phyloP scores from a whole-genome alignment of 345 rosid species.

The Mercurialis annua region DNA sequence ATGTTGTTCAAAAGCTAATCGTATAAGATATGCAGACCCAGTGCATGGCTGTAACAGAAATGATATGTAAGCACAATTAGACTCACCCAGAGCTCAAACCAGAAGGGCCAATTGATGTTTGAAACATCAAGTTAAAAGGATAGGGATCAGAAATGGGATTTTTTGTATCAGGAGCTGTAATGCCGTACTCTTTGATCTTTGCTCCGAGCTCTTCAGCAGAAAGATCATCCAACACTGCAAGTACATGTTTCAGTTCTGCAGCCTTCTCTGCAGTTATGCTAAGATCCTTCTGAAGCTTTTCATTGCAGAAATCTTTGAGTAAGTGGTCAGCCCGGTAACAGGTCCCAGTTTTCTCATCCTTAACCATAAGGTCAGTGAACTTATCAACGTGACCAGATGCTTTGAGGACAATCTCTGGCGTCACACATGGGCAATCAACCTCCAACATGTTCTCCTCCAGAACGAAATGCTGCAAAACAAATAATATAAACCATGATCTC shows the following conservation, averaged over 20 bases:
- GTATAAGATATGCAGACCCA: neutral
- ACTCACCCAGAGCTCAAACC: constrained; percentile 77
- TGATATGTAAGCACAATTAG: neutral
- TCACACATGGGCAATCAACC: constrained; percentile 93
- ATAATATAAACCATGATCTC: neutral
- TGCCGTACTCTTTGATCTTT: constrained; percentile 76
- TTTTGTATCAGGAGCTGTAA: constrained; percentile 76
- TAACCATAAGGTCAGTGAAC: constrained; percentile 96
- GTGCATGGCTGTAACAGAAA: neutral
- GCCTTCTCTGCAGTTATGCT: constrained; percentile 61
- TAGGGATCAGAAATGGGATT: constrained; percentile 88
- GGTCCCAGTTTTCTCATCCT: constrained; percentile 81
- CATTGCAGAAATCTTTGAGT: constrained; percentile 83
- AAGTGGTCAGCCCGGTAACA: constrained; percentile 89
- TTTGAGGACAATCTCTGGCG: constrained; percentile 88
- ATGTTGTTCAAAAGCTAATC: neutral
- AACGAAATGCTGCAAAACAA: constrained; percentile 72
- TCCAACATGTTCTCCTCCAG: constrained; percentile 94
- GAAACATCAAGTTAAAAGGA: constrained; percentile 93
- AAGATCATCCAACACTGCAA: constrained; percentile 77
- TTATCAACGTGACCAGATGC: constrained; percentile 98
- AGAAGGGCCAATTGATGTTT: constrained; percentile 95
- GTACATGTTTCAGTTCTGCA: constrained; percentile 74
- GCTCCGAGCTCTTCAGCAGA: constrained; percentile 75
- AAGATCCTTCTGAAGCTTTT: constrained; percentile 84